A percentile compares a stretch with the other conserved stretches of the same genome.
Evolutionary conservation across 257 asterid genomes (phyloP).

Genomic region (Echites panduratus): DNA sequence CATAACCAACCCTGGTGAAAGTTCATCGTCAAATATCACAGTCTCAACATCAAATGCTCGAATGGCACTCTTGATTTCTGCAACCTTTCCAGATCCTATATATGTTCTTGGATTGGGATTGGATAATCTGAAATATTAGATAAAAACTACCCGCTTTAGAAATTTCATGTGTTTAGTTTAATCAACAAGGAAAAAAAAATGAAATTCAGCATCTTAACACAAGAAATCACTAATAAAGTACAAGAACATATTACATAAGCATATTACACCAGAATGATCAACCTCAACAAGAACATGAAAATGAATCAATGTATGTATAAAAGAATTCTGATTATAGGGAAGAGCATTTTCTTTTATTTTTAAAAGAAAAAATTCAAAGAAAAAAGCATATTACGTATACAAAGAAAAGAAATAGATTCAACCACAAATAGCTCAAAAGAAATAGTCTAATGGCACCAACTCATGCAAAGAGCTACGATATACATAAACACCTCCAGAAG

Average conservation of each 20-base stretch:
- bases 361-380: neutral
- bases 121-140: slow-evolving; percentile 54
- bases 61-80: slow-evolving; percentile 84
- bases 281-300: neutral
- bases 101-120: slow-evolving; percentile 84
- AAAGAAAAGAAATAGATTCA: neutral
- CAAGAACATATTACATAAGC: neutral
- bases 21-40: slow-evolving; percentile 92
- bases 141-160: slow-evolving; percentile 10
- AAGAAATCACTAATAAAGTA: neutral
- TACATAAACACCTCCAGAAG: neutral
- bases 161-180: neutral
- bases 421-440: neutral
- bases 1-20: slow-evolving; percentile 81
- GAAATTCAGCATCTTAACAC: slow-evolving; percentile 3
- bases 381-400: neutral
- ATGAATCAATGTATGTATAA: neutral
- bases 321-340: neutral
- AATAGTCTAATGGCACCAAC: neutral
- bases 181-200: neutral
- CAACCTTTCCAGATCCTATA: slow-evolving; percentile 95
- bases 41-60: slow-evolving; percentile 82
- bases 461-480: neutral
- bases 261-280: neutral
- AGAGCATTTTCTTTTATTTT: neutral